Evolutionary conservation across 2,329 filamentous ascomycete species (phyloP).

Genomic region (Teratosphaeriaceae sp.): DNA sequence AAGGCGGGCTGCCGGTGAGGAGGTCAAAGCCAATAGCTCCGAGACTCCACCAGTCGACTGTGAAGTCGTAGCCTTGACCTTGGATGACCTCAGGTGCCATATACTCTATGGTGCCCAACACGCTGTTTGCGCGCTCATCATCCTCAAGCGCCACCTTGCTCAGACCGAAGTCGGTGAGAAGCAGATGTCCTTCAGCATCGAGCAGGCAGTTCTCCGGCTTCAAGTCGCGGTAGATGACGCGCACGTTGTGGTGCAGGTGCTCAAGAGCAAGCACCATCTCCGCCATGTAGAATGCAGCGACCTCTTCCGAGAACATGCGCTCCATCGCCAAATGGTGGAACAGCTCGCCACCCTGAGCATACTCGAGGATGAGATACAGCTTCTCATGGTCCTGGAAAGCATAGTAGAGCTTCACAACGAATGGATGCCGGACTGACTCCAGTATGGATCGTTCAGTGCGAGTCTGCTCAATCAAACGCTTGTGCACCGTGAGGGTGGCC

Average conservation of each 20-base stretch:
- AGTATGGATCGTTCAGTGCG: constrained; percentile 94
- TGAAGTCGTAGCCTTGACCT: constrained; percentile 83
- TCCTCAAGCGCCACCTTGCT: constrained; percentile 85
- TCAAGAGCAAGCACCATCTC: constrained; percentile 93
- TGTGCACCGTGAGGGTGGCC: constrained; percentile 89
- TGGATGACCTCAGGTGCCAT: constrained; percentile 96
- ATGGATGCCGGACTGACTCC: constrained; percentile 91
- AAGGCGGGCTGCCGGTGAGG: constrained; percentile 86
- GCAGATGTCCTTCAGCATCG: constrained; percentile 82
- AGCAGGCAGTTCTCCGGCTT: constrained; percentile 98
- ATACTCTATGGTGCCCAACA: constrained; percentile 94
- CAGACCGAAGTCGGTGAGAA: constrained; percentile 93
- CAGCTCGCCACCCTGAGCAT: constrained; percentile 92
- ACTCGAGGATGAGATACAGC: constrained; percentile 94
- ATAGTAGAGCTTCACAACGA: constrained; percentile 97
- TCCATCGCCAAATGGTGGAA: constrained; percentile 93
- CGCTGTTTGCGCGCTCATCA: constrained; percentile 67
- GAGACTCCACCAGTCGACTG: constrained; percentile 98
- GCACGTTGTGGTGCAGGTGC: constrained; percentile 85
- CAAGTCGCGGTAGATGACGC: constrained; percentile 92
- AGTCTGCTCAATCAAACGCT: constrained; percentile 92
- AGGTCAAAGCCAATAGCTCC: constrained; percentile 89
- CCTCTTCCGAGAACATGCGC: constrained; percentile 88
- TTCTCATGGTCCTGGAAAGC: constrained; percentile 98
- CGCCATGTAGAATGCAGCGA: constrained; percentile 95